Evolutionary conservation across 192 early-diverging fungal genomes (phyloP).

Genomic region (Lobosporangium transversale): DNA sequence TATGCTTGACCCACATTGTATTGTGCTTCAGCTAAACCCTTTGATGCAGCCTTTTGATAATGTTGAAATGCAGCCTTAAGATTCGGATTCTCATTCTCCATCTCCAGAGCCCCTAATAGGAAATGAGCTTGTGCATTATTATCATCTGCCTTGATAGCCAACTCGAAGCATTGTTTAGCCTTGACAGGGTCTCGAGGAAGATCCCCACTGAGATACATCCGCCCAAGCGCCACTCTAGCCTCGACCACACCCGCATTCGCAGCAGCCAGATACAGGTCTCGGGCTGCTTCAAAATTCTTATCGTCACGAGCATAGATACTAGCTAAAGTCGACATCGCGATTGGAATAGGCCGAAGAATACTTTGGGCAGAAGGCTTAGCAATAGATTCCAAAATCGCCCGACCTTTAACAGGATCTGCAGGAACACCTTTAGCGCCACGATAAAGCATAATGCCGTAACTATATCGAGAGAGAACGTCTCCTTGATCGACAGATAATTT

Average conservation of each 20-base stretch:
- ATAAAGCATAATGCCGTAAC: conserved; percentile 60
- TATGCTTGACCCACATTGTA: conserved; percentile 61
- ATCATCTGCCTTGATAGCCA: conserved; percentile 37
- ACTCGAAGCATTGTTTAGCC: conserved; percentile 55
- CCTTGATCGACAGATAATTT: conserved; percentile 53
- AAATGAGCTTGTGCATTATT: conserved; percentile 32
- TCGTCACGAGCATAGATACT: conserved; percentile 56
- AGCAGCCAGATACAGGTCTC: conserved; percentile 59
- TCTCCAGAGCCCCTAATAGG: conserved; percentile 27
- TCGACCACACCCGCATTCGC: conserved; percentile 44
- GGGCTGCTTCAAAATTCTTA: conserved; percentile 47
- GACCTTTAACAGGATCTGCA: conserved; percentile 48
- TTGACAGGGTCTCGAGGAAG: conserved; percentile 18
- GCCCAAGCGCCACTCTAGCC: conserved; percentile 54
- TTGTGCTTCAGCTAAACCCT: conserved; percentile 63
- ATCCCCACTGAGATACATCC: conserved; percentile 49
- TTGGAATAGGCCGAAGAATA: conserved; percentile 50
- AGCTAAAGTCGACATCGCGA: conserved; percentile 58
- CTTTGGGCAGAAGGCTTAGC: conserved; percentile 20
- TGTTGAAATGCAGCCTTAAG: conserved; percentile 56
- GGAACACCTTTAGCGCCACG: conserved; percentile 54
- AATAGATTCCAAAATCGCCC: conserved; percentile 48
- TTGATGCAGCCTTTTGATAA: conserved; percentile 60
- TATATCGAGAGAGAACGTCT: conserved; percentile 54
- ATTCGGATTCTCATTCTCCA: conserved; percentile 25